Conservation (phyloP, 345 rosid species). For the Eucalyptus curtisii region DNA sequence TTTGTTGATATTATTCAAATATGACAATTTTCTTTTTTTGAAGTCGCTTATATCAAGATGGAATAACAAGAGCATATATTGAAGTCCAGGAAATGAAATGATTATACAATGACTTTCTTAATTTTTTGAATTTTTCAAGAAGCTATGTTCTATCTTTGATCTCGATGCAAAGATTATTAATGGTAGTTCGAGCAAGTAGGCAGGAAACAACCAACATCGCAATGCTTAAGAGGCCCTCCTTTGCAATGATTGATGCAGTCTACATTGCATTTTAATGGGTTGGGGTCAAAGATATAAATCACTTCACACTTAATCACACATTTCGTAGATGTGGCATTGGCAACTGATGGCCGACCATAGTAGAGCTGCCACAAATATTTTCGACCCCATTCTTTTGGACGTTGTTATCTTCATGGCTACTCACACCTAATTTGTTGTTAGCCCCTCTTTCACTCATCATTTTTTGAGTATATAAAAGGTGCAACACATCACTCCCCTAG, state of each 20-base stretch:
- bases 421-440: background rate
- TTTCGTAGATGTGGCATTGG: rapidly evolving
- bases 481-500: background rate
- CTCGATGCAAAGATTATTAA: too few relatives aligned
- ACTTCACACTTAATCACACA: background rate
- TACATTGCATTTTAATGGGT: background rate
- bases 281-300: rapidly evolving
- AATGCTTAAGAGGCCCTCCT: background rate
- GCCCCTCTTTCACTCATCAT: too few relatives aligned
- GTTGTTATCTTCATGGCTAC: background rate
- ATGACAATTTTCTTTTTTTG: too few relatives aligned
- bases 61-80: background rate
- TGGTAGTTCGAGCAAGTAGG: background rate
- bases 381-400: too few relatives aligned
- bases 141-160: background rate
- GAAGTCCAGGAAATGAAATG: background rate
- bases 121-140: background rate
- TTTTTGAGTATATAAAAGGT: background rate
- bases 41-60: background rate
- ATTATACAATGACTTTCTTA: background rate
- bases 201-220: background rate
- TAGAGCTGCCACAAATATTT: background rate
- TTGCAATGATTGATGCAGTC: background rate
- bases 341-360: background rate
- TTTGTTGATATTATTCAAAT: background rate